Base-by-base conservation (phyloP, 1,284 basidiomycete species). In the Agroathelia rolfsii region DNA sequence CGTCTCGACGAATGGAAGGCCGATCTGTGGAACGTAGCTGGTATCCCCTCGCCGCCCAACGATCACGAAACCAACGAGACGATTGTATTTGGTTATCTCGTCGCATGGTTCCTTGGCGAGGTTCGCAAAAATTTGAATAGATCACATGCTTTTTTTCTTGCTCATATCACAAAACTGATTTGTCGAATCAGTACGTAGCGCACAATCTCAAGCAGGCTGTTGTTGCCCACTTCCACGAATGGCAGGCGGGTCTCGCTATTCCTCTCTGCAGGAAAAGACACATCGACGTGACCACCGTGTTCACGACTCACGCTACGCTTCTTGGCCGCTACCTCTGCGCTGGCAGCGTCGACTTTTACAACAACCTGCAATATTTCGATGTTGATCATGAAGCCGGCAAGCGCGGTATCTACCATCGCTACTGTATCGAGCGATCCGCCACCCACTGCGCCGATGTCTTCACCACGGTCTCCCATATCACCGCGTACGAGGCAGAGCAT, bases 51-150 rank as follows among this genome's bases (percentile, higher is more conserved):
- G 14, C 94, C 94, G 6, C 86, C 88, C 2, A 87, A 88, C 50
- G 94, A 98, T 58, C 82, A 86, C 55, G 94, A 97, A 60, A 97
- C 93, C 18, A 98, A 98, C 68, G 93, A 98, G 56, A 86, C 92
- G n/a, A 90, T 98, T 51, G 68, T 96, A 37, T 93, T 97, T 61
- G 94, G 94, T n/a, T 97, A 98, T 61, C 77, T 98, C 41, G 85
- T 94, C 34, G 90, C 94, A n/a, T 98, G 94, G 94, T 97, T 98
- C 69, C 71, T 98, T 15, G 94, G 94, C 48, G 93, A 96, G 67
- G 88, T 89, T n/a, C n/a, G n/a, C n/a, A n/a, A n/a, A n/a, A 42
- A 44, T 78, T 61, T 28, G 23, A 41, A 40, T 38, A 32, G 37
- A 28, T 39, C 38, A 36, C 34, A 22, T 31, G 26, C 37, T 26